A percentile compares a stretch with the other conserved stretches of the same genome.
phyloP scores from a whole-genome alignment of 805 yeast species.

The Pichia exigua region DNA sequence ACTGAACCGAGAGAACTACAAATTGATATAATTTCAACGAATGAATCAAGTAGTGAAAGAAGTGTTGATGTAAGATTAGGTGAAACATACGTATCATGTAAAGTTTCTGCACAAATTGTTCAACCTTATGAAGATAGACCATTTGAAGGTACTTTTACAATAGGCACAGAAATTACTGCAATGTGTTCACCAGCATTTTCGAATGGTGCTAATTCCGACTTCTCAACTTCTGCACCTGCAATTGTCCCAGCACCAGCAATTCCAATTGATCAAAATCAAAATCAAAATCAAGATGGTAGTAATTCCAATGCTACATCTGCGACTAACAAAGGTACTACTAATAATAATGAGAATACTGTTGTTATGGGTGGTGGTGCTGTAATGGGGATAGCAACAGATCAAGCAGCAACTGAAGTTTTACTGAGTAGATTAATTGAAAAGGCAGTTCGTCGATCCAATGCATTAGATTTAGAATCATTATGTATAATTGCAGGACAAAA shows the following conservation, averaged over 20 bases:
- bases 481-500: slow-evolving; percentile 87
- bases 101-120: slow-evolving; percentile 67
- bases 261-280: neutral
- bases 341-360: neutral
- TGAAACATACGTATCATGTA: slow-evolving; percentile 58
- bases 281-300: neutral
- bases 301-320: neutral
- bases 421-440: slow-evolving; percentile 82
- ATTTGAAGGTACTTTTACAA: slow-evolving; percentile 82
- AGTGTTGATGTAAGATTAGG: slow-evolving; percentile 76
- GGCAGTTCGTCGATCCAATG: slow-evolving; percentile 83
- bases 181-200: slow-evolving; percentile 88
- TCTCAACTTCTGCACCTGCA: slow-evolving; percentile 9
- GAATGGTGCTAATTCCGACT: slow-evolving; percentile 37
- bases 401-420: slow-evolving; percentile 73
- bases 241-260: slow-evolving; percentile 6
- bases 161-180: slow-evolving; percentile 79
- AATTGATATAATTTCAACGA: slow-evolving; percentile 42
- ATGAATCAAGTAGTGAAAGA: slow-evolving; percentile 49
- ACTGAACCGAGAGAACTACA: slow-evolving; percentile 9
- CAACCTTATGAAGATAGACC: slow-evolving; percentile 88
- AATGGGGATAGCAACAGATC: slow-evolving; percentile 21
- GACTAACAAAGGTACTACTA: neutral
- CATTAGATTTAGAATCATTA: slow-evolving; percentile 81
- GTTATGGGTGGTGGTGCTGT: slow-evolving; percentile 9